Conservation (phyloP, 768 basidiomycete genomes). For the Mrakia frigida region DNA sequence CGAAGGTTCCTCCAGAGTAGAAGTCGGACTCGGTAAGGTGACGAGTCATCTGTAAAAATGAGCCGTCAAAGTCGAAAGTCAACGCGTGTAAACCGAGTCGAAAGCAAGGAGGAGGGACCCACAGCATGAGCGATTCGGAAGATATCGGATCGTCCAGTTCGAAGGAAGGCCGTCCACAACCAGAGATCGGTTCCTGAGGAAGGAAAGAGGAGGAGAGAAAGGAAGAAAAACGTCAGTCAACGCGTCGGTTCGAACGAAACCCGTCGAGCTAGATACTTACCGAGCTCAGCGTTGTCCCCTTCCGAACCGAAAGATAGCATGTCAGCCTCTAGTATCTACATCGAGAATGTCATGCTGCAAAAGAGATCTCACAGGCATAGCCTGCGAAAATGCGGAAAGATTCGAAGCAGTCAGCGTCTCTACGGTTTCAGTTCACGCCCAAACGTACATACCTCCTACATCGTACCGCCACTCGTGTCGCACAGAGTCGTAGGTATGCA, state of each 20-base stretch:
- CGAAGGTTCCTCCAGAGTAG: slow-evolving; percentile 4
- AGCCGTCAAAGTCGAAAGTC: not conserved
- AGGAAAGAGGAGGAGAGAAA: too few relatives aligned
- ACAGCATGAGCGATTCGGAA: slow-evolving; percentile 1
- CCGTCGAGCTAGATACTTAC: too few relatives aligned
- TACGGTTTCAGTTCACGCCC: not conserved
- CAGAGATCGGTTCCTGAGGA: slow-evolving; percentile 20
- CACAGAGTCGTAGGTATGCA: slow-evolving; percentile 14
- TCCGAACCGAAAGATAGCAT: too few relatives aligned
- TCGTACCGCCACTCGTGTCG: slow-evolving; percentile 20
- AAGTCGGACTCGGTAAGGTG: slow-evolving; percentile 14
- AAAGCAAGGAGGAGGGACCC: not conserved
- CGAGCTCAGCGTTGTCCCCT: slow-evolving; percentile 20
- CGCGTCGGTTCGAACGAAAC: too few relatives aligned
- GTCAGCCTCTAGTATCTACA: too few relatives aligned
- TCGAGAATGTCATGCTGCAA: too few relatives aligned
- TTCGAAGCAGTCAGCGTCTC: too few relatives aligned
- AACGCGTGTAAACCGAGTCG: not conserved
- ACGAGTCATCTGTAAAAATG: slow-evolving; percentile 7
- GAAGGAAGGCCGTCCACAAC: slow-evolving; percentile 14
- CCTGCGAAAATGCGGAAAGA: too few relatives aligned
- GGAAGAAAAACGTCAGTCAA: too few relatives aligned
- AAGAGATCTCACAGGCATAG: not conserved
- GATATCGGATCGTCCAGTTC: slow-evolving; percentile 13
- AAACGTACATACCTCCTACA: slow-evolving; percentile 2